Conservation (phyloP, 2,329 filamentous ascomycete species). For the Hypocreales sp. region DNA sequence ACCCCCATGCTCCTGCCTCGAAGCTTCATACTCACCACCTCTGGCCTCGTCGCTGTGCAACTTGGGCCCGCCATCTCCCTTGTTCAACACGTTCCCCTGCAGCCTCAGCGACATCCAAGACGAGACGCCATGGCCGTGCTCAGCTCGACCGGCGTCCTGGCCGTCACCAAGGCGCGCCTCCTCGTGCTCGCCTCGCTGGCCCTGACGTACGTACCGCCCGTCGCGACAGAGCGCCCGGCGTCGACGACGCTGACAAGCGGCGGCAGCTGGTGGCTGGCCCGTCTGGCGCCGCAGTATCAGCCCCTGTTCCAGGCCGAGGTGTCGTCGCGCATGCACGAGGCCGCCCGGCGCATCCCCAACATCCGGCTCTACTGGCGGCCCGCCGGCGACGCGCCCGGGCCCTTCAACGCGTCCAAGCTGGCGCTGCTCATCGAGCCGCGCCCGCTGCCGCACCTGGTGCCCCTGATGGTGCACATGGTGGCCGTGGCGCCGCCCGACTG, state of each 20-base stretch:
- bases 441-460: slow-evolving; percentile 29
- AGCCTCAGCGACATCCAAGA: too few relatives aligned
- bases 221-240: too few relatives aligned
- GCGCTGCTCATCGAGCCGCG: slow-evolving; percentile 36
- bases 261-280: slow-evolving; percentile 32
- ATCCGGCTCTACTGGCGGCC: slow-evolving; percentile 24
- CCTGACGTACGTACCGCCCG: slow-evolving; percentile 19
- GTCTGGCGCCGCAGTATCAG: slow-evolving; percentile 25
- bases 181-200: slow-evolving; percentile 18
- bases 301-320: slow-evolving; percentile 23
- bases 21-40: too few relatives aligned
- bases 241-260: background rate
- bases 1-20: too few relatives aligned
- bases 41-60: too few relatives aligned
- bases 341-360: slow-evolving; percentile 21
- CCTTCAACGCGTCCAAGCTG: slow-evolving; percentile 32
- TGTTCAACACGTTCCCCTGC: too few relatives aligned
- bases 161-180: slow-evolving; percentile 18
- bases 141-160: background rate
- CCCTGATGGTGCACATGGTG: slow-evolving; percentile 35
- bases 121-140: background rate
- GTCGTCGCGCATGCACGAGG: slow-evolving; percentile 21
- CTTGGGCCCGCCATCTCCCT: too few relatives aligned
- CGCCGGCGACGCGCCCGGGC: slow-evolving; percentile 14
- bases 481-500: slow-evolving; percentile 36